Evolutionary conservation across 768 basidiomycete species (phyloP).

Genomic region (Xerocomellus dryophilus): DNA sequence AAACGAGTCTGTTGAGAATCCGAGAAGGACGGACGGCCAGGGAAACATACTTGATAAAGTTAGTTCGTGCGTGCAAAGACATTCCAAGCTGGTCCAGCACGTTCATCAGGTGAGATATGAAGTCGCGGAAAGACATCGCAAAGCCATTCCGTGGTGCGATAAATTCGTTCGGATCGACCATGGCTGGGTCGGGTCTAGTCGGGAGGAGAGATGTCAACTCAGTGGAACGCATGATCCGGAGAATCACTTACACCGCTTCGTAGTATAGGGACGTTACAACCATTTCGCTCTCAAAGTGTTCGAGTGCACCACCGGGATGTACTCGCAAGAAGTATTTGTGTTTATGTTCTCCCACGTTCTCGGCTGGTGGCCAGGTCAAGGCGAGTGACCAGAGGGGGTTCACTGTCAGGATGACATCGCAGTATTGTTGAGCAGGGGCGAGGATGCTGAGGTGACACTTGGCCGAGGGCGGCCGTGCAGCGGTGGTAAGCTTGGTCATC

Average conservation of each 20-base stretch:
- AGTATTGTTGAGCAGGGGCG: conserved; percentile 71
- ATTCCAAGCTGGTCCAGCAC: conserved; percentile 85
- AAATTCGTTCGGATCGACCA: conserved; percentile 76
- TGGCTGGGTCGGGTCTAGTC: conserved; percentile 67
- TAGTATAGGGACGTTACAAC: conserved; percentile 81
- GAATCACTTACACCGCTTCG: conserved; percentile 67
- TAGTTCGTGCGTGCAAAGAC: conserved; percentile 77
- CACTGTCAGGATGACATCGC: conserved; percentile 71
- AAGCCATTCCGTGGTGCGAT: conserved; percentile 81
- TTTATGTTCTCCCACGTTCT: conserved; percentile 62
- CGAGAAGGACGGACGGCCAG: not conserved
- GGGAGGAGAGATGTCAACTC: conserved; percentile 1
- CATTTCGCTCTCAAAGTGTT: conserved; percentile 82
- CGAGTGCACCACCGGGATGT: conserved; percentile 81
- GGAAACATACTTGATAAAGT: conserved; percentile 70
- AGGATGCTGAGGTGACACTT: conserved; percentile 75
- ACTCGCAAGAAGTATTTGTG: conserved; percentile 82
- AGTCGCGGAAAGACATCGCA: conserved; percentile 79
- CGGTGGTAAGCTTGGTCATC: conserved; percentile 72
- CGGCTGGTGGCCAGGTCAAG: conserved; percentile 76
- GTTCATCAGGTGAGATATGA: conserved; percentile 74
- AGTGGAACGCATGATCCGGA: not conserved
- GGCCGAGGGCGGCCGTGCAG: conserved; percentile 69
- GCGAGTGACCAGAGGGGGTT: conserved; percentile 74
- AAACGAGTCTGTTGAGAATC: not conserved